Percentiles rank a stretch among this genome's conserved stretches.
Evolutionary conservation across 768 basidiomycete species (phyloP).

Genomic region (Kwoniella dendrophila): DNA sequence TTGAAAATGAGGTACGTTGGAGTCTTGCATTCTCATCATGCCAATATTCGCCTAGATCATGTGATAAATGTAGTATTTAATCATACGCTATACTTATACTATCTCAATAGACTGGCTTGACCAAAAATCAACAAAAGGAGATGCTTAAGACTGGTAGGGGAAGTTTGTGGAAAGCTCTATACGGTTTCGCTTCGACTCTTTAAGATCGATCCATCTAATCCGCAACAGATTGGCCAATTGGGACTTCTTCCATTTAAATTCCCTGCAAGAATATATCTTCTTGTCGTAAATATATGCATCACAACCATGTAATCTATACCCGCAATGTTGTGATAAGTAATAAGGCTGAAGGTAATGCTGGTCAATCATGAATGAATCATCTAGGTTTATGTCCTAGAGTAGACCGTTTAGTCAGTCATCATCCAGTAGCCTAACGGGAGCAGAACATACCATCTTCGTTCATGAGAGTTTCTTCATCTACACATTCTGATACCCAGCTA

Average conservation of each 20-base stretch:
- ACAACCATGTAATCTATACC: too few species aligned
- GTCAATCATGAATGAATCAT: not conserved
- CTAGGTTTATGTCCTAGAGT: conserved; percentile 20
- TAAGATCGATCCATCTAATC: not conserved
- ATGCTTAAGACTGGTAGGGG: conserved; percentile 22
- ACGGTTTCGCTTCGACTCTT: conserved; percentile 10
- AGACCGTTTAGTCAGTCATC: not conserved
- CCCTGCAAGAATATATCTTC: not conserved
- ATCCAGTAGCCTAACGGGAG: not conserved
- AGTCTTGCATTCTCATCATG: not conserved
- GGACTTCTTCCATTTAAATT: too few species aligned
- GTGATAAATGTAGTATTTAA: not conserved
- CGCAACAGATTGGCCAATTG: not conserved
- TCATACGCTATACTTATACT: not conserved
- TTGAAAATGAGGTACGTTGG: conserved; percentile 18
- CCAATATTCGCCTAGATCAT: not conserved
- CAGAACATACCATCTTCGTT: conserved; percentile 72
- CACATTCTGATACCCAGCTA: conserved; percentile 74
- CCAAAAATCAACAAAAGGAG: conserved; percentile 12
- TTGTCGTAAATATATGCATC: not conserved
- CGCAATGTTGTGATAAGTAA: too few species aligned
- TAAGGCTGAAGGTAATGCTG: not conserved
- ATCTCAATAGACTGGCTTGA: conserved; percentile 12
- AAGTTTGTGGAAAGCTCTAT: conserved; percentile 19
- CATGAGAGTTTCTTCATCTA: conserved; percentile 80